Evolutionary conservation across 2,329 filamentous ascomycete species (phyloP), one percentile per base, ranked within the genome.

Genomic region (Penicillium sp.): DNA sequence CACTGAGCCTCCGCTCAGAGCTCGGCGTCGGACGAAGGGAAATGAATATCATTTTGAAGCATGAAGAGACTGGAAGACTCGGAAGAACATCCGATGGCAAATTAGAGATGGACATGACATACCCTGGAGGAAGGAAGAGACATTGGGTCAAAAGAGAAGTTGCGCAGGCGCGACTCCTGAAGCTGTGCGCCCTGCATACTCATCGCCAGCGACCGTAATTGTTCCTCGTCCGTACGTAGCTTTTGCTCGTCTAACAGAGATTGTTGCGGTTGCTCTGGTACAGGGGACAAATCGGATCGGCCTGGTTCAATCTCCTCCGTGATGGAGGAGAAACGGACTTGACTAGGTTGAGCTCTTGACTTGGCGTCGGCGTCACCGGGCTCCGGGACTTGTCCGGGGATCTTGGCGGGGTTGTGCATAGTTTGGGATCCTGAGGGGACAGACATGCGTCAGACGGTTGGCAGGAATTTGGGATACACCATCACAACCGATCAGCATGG

Each of bases 81-180:
- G 31, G 33, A 33, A 27, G 35, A 29, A 21, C 9, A 21, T 23
- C 27, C 42, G 45, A 53, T n/a, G 25, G 35, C 13, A 65, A 43
- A 57, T 49, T 42, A 55, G 21, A 55, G 55, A 25, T 57, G 27
- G 49, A 39, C 42, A 29, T 35, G 10, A 75, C 75, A 52, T 76
- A 79, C 76, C 62, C 76, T 75, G 43, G 70, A 77, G 17, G 74
- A 69, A 59, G 94, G 93, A 52, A 97, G 81, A 36, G 94, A 97
- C 62, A 96, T 87, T 35, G 93, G 89, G 73, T 97, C 93, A 70
- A 93, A 97, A 43, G 89, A 87, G 76, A 91, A 96, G 71, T 92
- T 90, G 71, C 89, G 89, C 81, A 96, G 86, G 62, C 93, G 86
- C 57, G 86, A 84, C 67, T 93, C 89, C 77, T 97, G 93, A 60